Evolutionary conservation across 1,139 yeast species (phyloP), one percentile per base, ranked within the genome.

Genomic region (Kodamaea derodonti): DNA sequence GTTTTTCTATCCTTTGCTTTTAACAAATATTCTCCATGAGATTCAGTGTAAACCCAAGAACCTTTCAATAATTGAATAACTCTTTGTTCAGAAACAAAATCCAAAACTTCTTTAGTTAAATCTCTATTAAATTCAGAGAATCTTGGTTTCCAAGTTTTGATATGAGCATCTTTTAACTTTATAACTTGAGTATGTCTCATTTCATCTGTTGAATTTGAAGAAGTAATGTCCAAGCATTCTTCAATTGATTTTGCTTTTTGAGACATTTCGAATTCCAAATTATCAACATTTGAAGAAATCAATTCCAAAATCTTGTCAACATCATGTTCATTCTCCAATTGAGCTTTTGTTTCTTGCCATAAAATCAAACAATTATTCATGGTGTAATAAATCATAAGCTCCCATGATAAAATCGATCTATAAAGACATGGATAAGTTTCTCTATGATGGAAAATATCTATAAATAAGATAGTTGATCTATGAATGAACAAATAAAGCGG

Each of bases 81-180:
- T 46, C 95, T 69, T 57, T 85, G 95, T 52, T 84, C 92, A 40
- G 76, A 71, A n/a, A 86, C 90, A 52, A 84, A 84, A 34, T 81
- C 84, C 44, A 72, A 64, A 0, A 84, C 86, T 51, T 86, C 92
- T 13, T 61, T 59, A 4, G 71, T 57, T 40, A 84, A 64, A 32
- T 69, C 60, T 11, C 60, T 59, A 49, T 78, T 73, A 48, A 86
- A 81, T 25, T 63, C 70, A 8, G 54, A 42, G 32, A 76, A 62
- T 37, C 65, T 62, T 1, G 47, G 36, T 2, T 53, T 48, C 71
- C 82, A 74, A 6, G 45, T 43, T 0, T 41, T 36, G 10, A 48
- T 37, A 29, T 63, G 68, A 0, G 49, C 42, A 14, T 48, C 46
- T 43, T 72, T 79, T 27, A 78, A 51, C 23, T 57, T 58, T 5